Evolutionary conservation across 1,139 yeast species (phyloP).

Genomic region (Hansenula lynferdii): DNA sequence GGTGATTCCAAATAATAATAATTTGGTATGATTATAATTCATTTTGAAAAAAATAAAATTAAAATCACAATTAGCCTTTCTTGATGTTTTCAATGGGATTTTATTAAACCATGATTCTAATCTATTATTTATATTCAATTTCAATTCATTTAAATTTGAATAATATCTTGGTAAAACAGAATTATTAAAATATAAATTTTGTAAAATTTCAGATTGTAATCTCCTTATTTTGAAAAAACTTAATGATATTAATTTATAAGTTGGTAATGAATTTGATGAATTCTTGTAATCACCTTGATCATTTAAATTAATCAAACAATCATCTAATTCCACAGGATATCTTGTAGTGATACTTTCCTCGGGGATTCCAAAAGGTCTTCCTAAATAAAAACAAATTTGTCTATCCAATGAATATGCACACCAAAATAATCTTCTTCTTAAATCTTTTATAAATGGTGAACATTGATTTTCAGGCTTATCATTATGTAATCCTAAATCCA

Average conservation of each 20-base stretch:
- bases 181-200: slow-evolving; percentile 58
- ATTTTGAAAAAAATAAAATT: slow-evolving; percentile 63
- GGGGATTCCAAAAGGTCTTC: slow-evolving; percentile 72
- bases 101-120: slow-evolving; percentile 58
- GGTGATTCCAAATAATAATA: slow-evolving; percentile 71
- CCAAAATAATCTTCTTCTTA: slow-evolving; percentile 82
- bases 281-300: slow-evolving; percentile 27
- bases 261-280: slow-evolving; percentile 37
- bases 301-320: slow-evolving; percentile 46
- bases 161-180: slow-evolving; percentile 66
- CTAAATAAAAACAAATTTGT: slow-evolving; percentile 67
- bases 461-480: slow-evolving; percentile 41
- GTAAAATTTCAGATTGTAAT: slow-evolving; percentile 75
- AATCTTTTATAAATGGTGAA: slow-evolving; percentile 57
- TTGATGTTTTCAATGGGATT: slow-evolving; percentile 49
- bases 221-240: slow-evolving; percentile 64
- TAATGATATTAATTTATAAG: slow-evolving; percentile 63
- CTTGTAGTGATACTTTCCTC: slow-evolving; percentile 61
- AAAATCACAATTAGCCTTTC: slow-evolving; percentile 71
- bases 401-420: slow-evolving; percentile 82
- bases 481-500: slow-evolving; percentile 78
- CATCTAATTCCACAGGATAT: slow-evolving; percentile 74
- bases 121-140: slow-evolving; percentile 41
- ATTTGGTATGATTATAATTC: slow-evolving; percentile 72
- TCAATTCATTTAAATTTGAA: slow-evolving; percentile 55